Percentiles rank a stretch among this genome's conserved stretches.
phyloP scores from a whole-genome alignment of 2,329 filamentous ascomycete genomes.

The Ambrosiella xylebori region DNA sequence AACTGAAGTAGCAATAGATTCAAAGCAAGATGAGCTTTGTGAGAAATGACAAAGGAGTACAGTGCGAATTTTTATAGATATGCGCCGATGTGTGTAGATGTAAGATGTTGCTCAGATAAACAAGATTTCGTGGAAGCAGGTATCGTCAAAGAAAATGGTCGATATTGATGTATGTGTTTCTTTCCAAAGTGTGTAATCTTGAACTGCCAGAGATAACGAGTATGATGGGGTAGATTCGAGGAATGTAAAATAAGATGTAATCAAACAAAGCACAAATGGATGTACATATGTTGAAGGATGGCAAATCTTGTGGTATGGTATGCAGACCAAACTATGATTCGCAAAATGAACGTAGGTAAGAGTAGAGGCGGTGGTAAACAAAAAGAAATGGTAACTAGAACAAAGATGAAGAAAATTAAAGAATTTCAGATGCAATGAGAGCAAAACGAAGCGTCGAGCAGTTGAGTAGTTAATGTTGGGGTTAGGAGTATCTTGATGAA shows the following conservation, averaged over 20 bases:
- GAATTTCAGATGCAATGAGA: background rate
- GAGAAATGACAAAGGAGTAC: background rate
- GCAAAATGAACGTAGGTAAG: background rate
- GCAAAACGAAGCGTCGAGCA: background rate
- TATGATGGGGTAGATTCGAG: background rate
- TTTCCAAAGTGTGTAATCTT: background rate
- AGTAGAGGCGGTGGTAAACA: background rate
- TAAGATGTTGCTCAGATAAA: background rate
- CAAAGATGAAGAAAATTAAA: background rate
- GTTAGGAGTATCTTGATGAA: constrained; percentile 5
- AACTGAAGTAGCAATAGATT: too few species aligned
- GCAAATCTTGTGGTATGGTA: constrained; percentile 2
- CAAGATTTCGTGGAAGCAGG: background rate
- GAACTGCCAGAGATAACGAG: background rate
- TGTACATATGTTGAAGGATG: background rate
- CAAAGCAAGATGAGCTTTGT: too few species aligned
- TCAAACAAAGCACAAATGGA: background rate
- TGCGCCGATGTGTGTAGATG: background rate
- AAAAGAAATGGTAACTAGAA: background rate
- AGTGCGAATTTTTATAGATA: background rate
- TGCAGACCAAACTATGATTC: background rate
- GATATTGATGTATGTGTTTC: background rate
- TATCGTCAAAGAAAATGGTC: background rate
- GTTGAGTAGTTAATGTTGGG: background rate
- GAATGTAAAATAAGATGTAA: background rate